phyloP scores from a whole-genome alignment of 768 basidiomycete genomes.

The Gymnopilus dilepis region DNA sequence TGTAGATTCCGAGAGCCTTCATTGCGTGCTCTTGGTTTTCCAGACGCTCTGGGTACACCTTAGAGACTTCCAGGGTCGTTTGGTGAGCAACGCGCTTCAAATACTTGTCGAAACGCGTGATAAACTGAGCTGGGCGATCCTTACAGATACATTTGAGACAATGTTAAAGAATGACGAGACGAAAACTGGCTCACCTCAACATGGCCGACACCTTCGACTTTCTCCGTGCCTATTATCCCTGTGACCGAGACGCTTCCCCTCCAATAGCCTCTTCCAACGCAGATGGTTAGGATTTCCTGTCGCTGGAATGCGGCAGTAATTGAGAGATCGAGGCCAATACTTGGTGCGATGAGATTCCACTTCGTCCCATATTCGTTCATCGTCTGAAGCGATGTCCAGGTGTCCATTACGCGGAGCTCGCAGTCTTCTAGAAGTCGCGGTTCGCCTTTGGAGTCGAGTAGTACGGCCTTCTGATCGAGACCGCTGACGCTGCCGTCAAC shows the following conservation, averaged over 20 bases:
- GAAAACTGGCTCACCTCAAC: neutral
- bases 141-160: neutral
- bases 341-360: neutral
- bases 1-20: neutral
- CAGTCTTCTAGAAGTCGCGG: neutral
- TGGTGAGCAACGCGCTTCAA: neutral
- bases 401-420: neutral
- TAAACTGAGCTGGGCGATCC: neutral
- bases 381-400: neutral
- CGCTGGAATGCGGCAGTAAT: neutral
- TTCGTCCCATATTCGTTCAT: neutral
- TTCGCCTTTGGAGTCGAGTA: neutral
- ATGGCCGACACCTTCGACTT: neutral
- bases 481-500: too few species aligned
- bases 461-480: too few species aligned
- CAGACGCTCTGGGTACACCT: neutral
- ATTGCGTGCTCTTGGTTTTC: neutral
- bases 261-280: constrained; percentile 1
- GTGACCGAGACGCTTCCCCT: neutral
- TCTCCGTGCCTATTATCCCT: neutral
- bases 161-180: neutral
- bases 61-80: neutral
- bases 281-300: neutral
- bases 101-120: neutral
- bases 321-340: neutral